Conservation (phyloP, 2,329 filamentous ascomycete genomes). For the Xylariomycetidae sp. region DNA sequence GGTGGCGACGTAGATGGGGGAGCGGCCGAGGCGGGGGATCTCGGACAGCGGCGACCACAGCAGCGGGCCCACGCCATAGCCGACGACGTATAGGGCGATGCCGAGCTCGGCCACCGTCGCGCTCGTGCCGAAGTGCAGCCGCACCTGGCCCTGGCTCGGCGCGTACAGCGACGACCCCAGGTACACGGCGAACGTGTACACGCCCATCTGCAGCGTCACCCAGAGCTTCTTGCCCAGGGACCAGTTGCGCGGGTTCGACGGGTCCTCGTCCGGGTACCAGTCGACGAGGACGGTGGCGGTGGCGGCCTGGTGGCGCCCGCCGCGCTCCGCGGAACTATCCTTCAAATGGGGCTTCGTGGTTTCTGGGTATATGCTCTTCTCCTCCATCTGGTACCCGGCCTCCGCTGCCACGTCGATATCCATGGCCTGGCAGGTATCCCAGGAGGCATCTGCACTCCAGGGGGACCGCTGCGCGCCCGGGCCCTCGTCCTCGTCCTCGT, state of each 20-base stretch:
- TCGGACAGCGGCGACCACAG: constrained; percentile 41
- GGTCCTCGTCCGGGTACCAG: constrained; percentile 16
- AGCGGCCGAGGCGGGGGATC: constrained; percentile 44
- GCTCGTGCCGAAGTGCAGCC: constrained; percentile 37
- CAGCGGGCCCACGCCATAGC: constrained; percentile 44
- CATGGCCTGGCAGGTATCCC: too few species aligned
- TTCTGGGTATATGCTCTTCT: too few species aligned
- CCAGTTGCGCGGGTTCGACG: constrained; percentile 44
- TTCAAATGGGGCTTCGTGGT: too few species aligned
- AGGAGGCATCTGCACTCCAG: too few species aligned
- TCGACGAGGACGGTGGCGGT: constrained; percentile 11
- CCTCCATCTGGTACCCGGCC: too few species aligned
- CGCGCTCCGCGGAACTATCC: too few species aligned
- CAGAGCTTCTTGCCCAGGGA: constrained; percentile 35
- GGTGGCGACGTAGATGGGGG: constrained; percentile 42
- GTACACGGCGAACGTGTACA: constrained; percentile 47
- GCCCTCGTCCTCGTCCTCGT: too few species aligned
- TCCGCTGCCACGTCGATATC: too few species aligned
- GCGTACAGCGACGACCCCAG: constrained; percentile 48
- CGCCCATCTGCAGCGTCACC: constrained; percentile 40
- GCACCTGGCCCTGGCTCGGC: constrained; percentile 35
- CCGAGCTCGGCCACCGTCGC: constrained; percentile 42
- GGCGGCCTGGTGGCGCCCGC: too few species aligned
- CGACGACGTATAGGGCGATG: constrained; percentile 44
- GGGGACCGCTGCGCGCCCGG: too few species aligned